A percentile compares a stretch with the other conserved stretches of the same genome.
phyloP scores from a whole-genome alignment of 129 eudicot genomes.

The carrot (Daucus carota) region DH1_v3.0 NC_030385.2:43058501-43059000 shows the following conservation, averaged over 20 bases:
- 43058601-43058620: background rate
- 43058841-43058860: conserved; percentile 78
- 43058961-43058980: conserved; percentile 60
- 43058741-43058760: conserved; percentile 88
- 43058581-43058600: no score
- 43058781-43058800: conserved; percentile 77
- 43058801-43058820: conserved; percentile 92
- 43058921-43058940: conserved; percentile 66
- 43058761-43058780: conserved; percentile 68
- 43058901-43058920: conserved; percentile 58
- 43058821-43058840: conserved; percentile 77
- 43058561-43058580: background rate
- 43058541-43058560: background rate
- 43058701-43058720: conserved; percentile 73
- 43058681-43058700: conserved; percentile 65
- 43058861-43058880: conserved; percentile 67
- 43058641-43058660: background rate
- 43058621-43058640: background rate
- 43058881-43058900: conserved; percentile 81
- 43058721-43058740: conserved; percentile 87
- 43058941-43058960: conserved; percentile 91
- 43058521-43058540: no score
- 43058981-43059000: conserved; percentile 73
- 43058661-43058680: conserved; percentile 13
- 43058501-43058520: background rate